A percentile compares a stretch with the other conserved stretches of the same genome.
phyloP scores from a whole-genome alignment of 2,329 filamentous ascomycete species.

The Penicillium sp. region DNA sequence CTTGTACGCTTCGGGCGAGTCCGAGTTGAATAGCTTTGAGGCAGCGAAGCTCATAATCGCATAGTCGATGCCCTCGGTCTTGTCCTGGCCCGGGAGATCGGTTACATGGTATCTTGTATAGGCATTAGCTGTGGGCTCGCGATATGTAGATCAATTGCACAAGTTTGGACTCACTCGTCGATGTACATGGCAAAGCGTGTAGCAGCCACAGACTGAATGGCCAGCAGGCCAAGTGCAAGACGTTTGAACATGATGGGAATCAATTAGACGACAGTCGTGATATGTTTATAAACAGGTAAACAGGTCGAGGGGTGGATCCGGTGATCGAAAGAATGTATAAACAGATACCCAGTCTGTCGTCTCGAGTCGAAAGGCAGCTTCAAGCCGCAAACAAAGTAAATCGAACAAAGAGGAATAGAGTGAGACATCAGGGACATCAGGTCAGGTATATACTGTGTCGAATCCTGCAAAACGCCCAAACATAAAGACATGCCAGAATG shows the following conservation, averaged over 20 bases:
- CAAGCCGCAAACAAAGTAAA: background rate
- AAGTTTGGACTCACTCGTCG: slow-evolving; percentile 42
- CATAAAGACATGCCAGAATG: slow-evolving; percentile 6
- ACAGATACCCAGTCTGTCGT: background rate
- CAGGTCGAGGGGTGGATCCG: background rate
- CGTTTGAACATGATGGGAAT: slow-evolving; percentile 26
- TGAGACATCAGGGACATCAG: background rate
- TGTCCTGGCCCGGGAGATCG: slow-evolving; percentile 32
- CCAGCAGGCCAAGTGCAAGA: slow-evolving; percentile 31
- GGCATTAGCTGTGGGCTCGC: slow-evolving; percentile 1
- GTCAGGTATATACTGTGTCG: slow-evolving; percentile 4
- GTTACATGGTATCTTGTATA: slow-evolving; percentile 42
- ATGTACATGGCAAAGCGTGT: slow-evolving; percentile 46
- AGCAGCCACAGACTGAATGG: slow-evolving; percentile 29
- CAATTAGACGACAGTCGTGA: background rate
- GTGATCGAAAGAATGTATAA: background rate
- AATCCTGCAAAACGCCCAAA: background rate
- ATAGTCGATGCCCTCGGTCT: slow-evolving; percentile 51
- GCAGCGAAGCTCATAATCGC: slow-evolving; percentile 57
- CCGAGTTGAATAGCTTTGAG: slow-evolving; percentile 50
- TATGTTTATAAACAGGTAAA: background rate
- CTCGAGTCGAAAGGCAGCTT: slow-evolving; percentile 1
- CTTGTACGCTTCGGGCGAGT: slow-evolving; percentile 45
- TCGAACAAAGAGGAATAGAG: background rate
- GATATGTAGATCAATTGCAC: background rate